These are phyloP conservation scores for Solanum phureja DNA, from an alignment of 257 asterid species.

Conservation along the genomic window DNA sequence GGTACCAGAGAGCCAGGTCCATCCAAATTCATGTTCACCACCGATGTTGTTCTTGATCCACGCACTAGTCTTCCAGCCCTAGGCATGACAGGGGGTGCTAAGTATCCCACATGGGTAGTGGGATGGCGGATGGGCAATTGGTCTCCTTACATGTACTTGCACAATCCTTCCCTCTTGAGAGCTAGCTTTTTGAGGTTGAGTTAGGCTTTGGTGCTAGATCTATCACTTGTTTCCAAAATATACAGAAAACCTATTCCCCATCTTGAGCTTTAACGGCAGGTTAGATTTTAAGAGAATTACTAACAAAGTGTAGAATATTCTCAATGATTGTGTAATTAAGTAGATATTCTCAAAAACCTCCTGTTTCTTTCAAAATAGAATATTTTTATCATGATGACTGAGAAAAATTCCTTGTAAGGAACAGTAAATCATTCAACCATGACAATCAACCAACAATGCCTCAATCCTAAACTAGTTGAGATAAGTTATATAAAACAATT, in stretches of 20 bases:
- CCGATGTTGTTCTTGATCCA: neutral
- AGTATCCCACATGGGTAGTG: neutral
- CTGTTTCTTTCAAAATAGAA: neutral
- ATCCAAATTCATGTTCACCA: neutral
- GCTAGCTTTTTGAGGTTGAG: neutral
- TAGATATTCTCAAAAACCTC: neutral
- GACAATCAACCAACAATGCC: neutral
- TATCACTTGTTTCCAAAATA: neutral
- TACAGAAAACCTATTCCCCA: neutral
- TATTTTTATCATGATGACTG: neutral
- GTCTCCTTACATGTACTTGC: neutral
- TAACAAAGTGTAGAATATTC: neutral
- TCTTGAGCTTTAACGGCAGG: neutral
- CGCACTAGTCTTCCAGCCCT: neutral
- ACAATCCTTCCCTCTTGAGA: neutral
- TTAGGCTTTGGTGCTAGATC: neutral
- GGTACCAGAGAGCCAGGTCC: neutral
- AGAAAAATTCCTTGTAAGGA: neutral
- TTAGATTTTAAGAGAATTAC: neutral
- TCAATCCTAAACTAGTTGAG: neutral
- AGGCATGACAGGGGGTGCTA: neutral
- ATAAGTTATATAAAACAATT: neutral
- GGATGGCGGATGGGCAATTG: neutral
- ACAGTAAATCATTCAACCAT: neutral
- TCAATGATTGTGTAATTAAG: neutral